phyloP scores from a whole-genome alignment of 139 green algal genomes.

The Chlorokybus atmophyticus region DNA sequence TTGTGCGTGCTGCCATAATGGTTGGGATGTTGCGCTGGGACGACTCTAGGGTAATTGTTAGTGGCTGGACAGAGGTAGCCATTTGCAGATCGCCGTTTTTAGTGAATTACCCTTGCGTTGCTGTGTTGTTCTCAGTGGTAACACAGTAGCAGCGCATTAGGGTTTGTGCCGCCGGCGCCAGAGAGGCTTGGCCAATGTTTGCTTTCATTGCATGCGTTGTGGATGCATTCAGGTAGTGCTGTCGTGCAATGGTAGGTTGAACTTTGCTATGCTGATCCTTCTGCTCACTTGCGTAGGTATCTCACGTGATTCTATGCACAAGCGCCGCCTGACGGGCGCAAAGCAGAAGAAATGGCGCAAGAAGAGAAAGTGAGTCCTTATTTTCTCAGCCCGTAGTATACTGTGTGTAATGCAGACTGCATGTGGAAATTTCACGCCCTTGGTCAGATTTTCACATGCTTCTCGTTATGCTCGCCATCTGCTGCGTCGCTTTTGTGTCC shows the following conservation, averaged over 20 bases:
- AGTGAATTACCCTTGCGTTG: not conserved
- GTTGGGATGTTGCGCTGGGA: no score
- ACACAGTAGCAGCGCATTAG: not conserved
- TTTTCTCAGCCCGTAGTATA: not conserved
- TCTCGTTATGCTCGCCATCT: conserved; percentile 1
- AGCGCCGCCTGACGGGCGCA: conserved; percentile 84
- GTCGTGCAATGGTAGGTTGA: not conserved
- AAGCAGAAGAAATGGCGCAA: conserved; percentile 95
- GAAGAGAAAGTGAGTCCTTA: conserved; percentile 86
- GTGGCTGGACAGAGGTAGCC: no score
- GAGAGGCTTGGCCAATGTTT: conserved; percentile 1
- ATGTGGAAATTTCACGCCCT: not conserved
- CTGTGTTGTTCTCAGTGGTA: not conserved
- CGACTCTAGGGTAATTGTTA: no score
- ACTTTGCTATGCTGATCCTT: conserved; percentile 2
- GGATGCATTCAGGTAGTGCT: not conserved
- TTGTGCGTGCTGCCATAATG: no score
- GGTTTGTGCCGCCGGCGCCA: not conserved
- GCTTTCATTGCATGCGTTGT: conserved; percentile 3
- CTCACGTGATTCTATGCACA: conserved; percentile 92
- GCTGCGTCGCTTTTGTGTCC: not conserved
- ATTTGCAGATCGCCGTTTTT: no score
- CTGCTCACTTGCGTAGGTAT: conserved; percentile 67
- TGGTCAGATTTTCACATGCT: conserved; percentile 1
- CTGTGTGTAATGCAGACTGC: conserved; percentile 6